Evolutionary conservation across 2,329 filamentous ascomycete species (phyloP).

Genomic region (Botrytis porri): DNA sequence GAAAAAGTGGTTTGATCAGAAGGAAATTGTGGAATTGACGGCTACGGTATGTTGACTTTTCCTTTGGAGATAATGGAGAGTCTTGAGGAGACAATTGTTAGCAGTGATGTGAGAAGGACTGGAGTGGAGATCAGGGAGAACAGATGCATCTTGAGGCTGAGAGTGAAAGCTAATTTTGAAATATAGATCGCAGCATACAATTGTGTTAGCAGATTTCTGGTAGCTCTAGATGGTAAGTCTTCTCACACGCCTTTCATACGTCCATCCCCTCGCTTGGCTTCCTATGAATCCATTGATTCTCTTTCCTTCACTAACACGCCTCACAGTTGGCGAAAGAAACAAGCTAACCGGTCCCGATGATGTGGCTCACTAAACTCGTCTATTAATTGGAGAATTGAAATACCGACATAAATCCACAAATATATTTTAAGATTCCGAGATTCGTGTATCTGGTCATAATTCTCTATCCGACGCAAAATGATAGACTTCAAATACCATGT

Average conservation of each 20-base stretch:
- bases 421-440: neutral
- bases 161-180: neutral
- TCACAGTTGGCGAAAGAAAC: constrained; percentile 37
- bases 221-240: constrained; percentile 70
- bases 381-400: neutral
- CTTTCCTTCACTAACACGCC: neutral
- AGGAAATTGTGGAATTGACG: constrained; percentile 77
- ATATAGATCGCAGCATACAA: constrained; percentile 69
- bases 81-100: neutral
- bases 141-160: neutral
- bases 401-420: neutral
- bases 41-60: constrained; percentile 49
- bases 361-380: constrained; percentile 5
- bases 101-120: neutral
- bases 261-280: neutral
- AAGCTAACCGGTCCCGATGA: constrained; percentile 25
- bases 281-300: neutral
- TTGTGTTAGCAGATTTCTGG: constrained; percentile 78
- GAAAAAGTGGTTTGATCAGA: constrained; percentile 60
- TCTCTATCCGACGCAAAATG: neutral
- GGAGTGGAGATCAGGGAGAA: neutral
- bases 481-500: neutral
- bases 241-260: neutral
- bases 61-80: neutral
- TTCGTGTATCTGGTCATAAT: neutral